Evolutionary conservation across 306 rosid genomes (phyloP).

Genomic region (Acacia confusa): DNA sequence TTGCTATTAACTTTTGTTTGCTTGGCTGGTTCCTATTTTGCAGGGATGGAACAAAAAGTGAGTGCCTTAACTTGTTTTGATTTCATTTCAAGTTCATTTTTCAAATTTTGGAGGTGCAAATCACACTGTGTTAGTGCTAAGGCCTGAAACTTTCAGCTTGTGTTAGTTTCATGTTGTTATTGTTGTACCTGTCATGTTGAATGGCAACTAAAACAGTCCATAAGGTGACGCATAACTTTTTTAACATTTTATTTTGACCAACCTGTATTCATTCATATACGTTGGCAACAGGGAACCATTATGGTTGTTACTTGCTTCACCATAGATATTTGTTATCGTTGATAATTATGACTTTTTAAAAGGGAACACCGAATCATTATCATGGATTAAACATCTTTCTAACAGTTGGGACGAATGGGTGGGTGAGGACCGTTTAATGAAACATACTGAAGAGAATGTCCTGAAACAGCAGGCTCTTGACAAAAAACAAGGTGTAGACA

Average conservation of each 20-base stretch:
- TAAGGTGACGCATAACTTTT: conserved; percentile 21
- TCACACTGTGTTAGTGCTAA: not conserved
- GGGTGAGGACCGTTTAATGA: conserved; percentile 68
- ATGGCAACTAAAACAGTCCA: conserved; percentile 26
- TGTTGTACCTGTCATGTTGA: conserved; percentile 26
- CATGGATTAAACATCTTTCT: conserved; percentile 64
- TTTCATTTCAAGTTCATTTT: conserved; percentile 30
- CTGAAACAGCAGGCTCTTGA: conserved; percentile 68
- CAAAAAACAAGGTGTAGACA: conserved; percentile 66
- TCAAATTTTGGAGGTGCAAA: conserved; percentile 21
- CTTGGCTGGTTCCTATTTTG: conserved; percentile 46
- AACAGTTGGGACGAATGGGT: conserved; percentile 93
- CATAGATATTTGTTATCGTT: conserved; percentile 31
- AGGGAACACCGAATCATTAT: conserved; percentile 60
- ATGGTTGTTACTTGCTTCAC: conserved; percentile 10
- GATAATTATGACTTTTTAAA: conserved; percentile 52
- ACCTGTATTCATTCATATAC: conserved; percentile 23
- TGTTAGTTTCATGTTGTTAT: conserved; percentile 13
- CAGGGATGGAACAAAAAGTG: conserved; percentile 99
- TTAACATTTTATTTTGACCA: conserved; percentile 6
- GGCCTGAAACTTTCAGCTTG: conserved; percentile 15
- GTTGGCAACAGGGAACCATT: conserved; percentile 13
- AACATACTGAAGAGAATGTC: conserved; percentile 63
- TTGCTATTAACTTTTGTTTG: conserved; percentile 29
- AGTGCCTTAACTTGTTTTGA: conserved; percentile 45